Base-by-base conservation (phyloP, 2,329 filamentous ascomycete species). In the Juglanconis juglandina region DNA sequence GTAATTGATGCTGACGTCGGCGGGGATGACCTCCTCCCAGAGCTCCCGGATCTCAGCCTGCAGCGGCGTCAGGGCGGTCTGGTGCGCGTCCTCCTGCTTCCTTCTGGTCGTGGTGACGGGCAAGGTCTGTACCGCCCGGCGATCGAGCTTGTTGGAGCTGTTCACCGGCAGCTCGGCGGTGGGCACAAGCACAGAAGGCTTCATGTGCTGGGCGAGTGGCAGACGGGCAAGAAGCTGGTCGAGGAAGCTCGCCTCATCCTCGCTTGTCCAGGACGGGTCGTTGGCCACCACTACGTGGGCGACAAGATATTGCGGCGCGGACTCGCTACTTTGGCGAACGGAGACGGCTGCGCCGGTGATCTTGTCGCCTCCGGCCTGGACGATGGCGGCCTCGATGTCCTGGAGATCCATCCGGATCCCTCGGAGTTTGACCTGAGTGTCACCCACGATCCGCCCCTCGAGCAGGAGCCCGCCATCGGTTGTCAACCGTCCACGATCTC, bases 371-470 rank as follows among this genome's bases (percentile, higher is more conserved):
- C 37, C 24, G 10, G 24, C 49, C 47, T 44, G 13, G 1, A 53
- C 37, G 7, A 61, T 47, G 8, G 35, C 47, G 44, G 11, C 41
- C 49, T 57, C 59, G 46, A 61, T 50, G 2, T 80, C 78, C 14
- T 66, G 64, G 0, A 80, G 65, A 9, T 81, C 77, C 10, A 61
- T 57, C 7, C 59, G 53, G 14, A 57, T 24, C 4, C 59, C 59
- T 33, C 72, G 69, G 1, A 82, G 66, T 64, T 82, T 82, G 61
- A 81, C 67, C 49, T 79, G 73, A 0, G 72, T 76, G 54, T 80
- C 76, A 2, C 75, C 76, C 1, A 60, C 67, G 1, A 76, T 72
- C 0, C 78, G 74, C 0, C 76, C 75, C 6, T 72, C 58, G 34
- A 75, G 66, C 1, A 71, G 54, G 1, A 81, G 66, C 0, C 65